A percentile compares a stretch with the other conserved stretches of the same genome.
Evolutionary conservation across 106 monocot species (phyloP).

Genomic region (Dactylorhiza incarnata): DNA sequence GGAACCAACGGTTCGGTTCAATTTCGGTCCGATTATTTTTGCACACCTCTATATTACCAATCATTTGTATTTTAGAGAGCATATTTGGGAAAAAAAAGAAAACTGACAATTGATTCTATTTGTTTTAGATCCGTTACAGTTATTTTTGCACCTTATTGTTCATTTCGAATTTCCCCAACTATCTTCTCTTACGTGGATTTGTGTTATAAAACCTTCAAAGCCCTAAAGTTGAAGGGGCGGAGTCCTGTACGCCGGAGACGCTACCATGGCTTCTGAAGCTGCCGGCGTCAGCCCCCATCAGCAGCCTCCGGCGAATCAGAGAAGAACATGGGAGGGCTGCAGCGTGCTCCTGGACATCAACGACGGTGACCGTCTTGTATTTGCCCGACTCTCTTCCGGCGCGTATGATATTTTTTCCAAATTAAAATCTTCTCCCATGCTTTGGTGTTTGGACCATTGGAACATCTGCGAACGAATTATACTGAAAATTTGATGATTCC

Average conservation of each 20-base stretch:
- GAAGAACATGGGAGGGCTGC: conserved; percentile 84
- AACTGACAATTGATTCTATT: too few species aligned
- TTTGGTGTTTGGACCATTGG: background rate
- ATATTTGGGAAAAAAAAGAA: too few species aligned
- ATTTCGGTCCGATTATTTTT: too few species aligned
- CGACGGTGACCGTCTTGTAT: conserved; percentile 97
- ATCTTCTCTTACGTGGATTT: too few species aligned
- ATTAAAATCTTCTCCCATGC: background rate
- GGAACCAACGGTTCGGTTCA: too few species aligned
- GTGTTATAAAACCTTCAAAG: too few species aligned
- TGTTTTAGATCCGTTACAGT: too few species aligned
- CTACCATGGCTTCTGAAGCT: background rate
- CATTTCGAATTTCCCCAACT: too few species aligned
- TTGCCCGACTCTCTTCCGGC: conserved; percentile 73
- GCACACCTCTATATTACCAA: too few species aligned
- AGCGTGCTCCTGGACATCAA: conserved; percentile 98
- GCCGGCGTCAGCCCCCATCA: background rate
- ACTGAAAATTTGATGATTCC: background rate
- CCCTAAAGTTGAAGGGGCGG: too few species aligned
- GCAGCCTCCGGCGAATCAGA: conserved; percentile 14
- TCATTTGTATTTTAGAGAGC: too few species aligned
- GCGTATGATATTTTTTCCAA: conserved; percentile 31
- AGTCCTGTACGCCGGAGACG: background rate
- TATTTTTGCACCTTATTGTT: too few species aligned
- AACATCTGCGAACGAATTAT: background rate